These are phyloP conservation scores for Magnolia sinica DNA, from an alignment of 164 flowering plant species.

Conservation along the genomic window DNA sequence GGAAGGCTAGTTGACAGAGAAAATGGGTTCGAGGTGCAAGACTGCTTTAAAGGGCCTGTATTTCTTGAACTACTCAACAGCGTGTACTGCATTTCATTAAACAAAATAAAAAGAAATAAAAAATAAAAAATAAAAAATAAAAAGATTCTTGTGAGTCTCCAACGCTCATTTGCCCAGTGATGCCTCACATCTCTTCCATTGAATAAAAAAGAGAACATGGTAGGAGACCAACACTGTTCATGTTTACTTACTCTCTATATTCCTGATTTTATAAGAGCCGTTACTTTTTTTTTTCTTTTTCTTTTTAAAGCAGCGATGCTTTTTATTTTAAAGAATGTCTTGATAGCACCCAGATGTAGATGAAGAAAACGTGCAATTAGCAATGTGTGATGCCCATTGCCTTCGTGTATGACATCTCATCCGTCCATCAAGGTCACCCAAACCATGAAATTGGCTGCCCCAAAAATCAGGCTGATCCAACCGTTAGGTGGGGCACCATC, in stretches of 20 bases:
- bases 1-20: background rate
- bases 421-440: no score
- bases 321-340: no score
- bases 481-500: no score
- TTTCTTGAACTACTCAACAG: background rate
- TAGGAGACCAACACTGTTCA: constrained; percentile 2
- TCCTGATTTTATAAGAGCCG: background rate
- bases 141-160: constrained; percentile 7
- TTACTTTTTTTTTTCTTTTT: no score
- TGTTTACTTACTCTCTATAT: background rate
- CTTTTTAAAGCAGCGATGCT: no score
- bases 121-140: background rate
- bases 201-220: background rate
- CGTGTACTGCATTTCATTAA: constrained; percentile 2
- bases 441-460: no score
- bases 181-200: background rate
- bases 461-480: no score
- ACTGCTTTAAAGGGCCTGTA: background rate
- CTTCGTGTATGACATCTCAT: no score
- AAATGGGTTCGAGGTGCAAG: background rate
- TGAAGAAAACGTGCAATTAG: no score
- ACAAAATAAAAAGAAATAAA: no score
- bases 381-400: no score
- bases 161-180: background rate
- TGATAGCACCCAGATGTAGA: no score